phyloP scores from a whole-genome alignment of 345 rosid genomes.

The Eucalyptus fibrosa region DNA sequence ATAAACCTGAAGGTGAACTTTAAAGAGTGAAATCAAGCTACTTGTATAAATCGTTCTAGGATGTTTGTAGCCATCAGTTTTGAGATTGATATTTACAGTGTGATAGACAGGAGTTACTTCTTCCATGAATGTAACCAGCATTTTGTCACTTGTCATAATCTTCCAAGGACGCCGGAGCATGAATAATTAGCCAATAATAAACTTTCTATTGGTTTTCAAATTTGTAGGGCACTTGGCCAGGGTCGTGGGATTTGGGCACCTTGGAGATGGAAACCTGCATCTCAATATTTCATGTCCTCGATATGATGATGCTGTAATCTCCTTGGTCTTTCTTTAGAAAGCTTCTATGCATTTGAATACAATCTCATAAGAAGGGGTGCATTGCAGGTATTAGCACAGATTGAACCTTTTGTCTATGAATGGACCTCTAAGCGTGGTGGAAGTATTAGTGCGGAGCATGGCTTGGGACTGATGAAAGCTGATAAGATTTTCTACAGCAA shows the following conservation, averaged over 20 bases:
- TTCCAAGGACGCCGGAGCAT: not conserved
- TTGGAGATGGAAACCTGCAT: constrained; percentile 92
- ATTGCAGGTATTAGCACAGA: constrained; percentile 60
- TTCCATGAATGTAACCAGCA: not conserved
- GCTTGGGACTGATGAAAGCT: constrained; percentile 94
- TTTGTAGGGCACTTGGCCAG: constrained; percentile 53
- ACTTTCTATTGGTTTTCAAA: not conserved
- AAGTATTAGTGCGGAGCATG: constrained; percentile 97
- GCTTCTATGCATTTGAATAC: not conserved
- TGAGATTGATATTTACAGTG: not conserved
- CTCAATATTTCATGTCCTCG: constrained; percentile 65
- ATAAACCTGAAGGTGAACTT: not conserved
- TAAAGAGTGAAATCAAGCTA: not conserved
- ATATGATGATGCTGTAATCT: constrained; percentile 51
- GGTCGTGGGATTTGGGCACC: constrained; percentile 88
- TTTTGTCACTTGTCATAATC: not conserved
- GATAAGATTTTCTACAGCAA: constrained; percentile 72
- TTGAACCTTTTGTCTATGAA: constrained; percentile 87
- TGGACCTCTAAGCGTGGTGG: constrained; percentile 89
- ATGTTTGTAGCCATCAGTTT: not conserved
- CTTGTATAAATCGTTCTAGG: not conserved
- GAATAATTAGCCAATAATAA: not conserved
- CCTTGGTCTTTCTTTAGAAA: not conserved
- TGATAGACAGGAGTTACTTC: not conserved
- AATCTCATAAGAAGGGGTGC: not conserved